Conservation (phyloP, 2,329 filamentous ascomycete genomes). For the Exutisphaerella laricina region DNA sequence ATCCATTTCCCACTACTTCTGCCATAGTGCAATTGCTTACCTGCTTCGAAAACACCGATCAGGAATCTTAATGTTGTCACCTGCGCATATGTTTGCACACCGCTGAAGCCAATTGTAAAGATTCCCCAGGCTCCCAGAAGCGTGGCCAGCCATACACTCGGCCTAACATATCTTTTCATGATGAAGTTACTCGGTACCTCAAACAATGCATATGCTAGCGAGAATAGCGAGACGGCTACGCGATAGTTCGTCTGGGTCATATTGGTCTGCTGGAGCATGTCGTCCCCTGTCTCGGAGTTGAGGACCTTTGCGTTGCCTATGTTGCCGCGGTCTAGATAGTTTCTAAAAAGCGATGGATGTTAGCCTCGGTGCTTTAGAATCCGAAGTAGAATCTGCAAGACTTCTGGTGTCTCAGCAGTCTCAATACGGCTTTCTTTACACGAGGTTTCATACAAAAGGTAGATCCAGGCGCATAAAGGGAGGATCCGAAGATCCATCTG, state of each 20-base stretch:
- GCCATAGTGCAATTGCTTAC: too few species aligned
- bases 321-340: slow-evolving; percentile 30
- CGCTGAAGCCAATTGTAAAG: slow-evolving; percentile 35
- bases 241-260: slow-evolving; percentile 60
- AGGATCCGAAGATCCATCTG: slow-evolving; percentile 24
- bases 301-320: slow-evolving; percentile 54
- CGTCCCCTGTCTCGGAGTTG: slow-evolving; percentile 55
- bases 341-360: too few species aligned
- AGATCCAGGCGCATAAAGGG: slow-evolving; percentile 23
- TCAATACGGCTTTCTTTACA: too few species aligned
- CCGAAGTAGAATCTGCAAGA: too few species aligned
- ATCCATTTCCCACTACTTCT: too few species aligned
- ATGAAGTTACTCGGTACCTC: slow-evolving; percentile 37
- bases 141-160: slow-evolving; percentile 36
- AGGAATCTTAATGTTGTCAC: slow-evolving; percentile 34
- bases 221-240: slow-evolving; percentile 32
- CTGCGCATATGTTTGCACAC: slow-evolving; percentile 33
- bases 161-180: slow-evolving; percentile 36
- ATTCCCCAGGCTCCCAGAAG: slow-evolving; percentile 39
- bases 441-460: too few species aligned
- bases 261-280: slow-evolving; percentile 56
- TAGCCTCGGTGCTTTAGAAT: too few species aligned
- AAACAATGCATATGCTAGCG: slow-evolving; percentile 31
- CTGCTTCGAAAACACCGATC: slow-evolving; percentile 37
- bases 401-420: too few species aligned